A percentile compares a stretch with the other conserved stretches of the same genome.
Conservation (phyloP, 2,329 filamentous ascomycete species). For the Pseudogymnoascus sp. region DNA sequence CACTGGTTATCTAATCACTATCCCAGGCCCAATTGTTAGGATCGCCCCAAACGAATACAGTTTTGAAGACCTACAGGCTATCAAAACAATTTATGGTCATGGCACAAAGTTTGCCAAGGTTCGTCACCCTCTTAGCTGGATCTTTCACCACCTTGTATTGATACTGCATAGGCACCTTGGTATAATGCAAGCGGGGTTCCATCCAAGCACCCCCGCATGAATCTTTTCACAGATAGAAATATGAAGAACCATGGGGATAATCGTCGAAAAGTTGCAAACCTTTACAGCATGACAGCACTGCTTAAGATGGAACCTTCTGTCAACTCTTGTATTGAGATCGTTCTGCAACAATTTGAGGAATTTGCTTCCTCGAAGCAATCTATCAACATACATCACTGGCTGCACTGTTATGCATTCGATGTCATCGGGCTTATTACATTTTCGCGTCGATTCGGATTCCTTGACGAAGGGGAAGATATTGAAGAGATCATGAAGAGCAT, state of each 20-base stretch:
- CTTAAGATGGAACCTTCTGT: slow-evolving; percentile 41
- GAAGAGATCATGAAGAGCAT: slow-evolving; percentile 33
- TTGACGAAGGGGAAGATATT: slow-evolving; percentile 38
- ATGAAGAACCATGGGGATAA: slow-evolving; percentile 31
- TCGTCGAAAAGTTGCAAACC: slow-evolving; percentile 34
- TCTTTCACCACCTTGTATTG: background rate
- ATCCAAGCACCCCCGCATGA: slow-evolving; percentile 13
- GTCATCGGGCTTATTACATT: slow-evolving; percentile 43
- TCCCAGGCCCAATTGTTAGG: slow-evolving; percentile 36
- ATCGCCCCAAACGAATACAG: slow-evolving; percentile 42
- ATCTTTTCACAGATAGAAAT: slow-evolving; percentile 29
- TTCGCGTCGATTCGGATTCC: slow-evolving; percentile 33
- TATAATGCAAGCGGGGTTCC: slow-evolving; percentile 18
- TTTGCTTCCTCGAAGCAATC: slow-evolving; percentile 24
- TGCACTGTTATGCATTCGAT: slow-evolving; percentile 41
- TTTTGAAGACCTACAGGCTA: slow-evolving; percentile 34
- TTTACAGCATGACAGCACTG: slow-evolving; percentile 41
- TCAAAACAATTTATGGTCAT: slow-evolving; percentile 36
- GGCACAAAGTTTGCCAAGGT: slow-evolving; percentile 34
- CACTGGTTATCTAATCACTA: background rate
- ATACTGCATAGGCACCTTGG: slow-evolving; percentile 15
- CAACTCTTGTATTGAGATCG: slow-evolving; percentile 37
- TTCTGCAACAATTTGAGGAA: slow-evolving; percentile 31
- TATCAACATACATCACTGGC: slow-evolving; percentile 35
- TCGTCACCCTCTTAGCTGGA: background rate